phyloP scores from a whole-genome alignment of 2,329 filamentous ascomycete species.

The Cladorrhinum sp. region DNA sequence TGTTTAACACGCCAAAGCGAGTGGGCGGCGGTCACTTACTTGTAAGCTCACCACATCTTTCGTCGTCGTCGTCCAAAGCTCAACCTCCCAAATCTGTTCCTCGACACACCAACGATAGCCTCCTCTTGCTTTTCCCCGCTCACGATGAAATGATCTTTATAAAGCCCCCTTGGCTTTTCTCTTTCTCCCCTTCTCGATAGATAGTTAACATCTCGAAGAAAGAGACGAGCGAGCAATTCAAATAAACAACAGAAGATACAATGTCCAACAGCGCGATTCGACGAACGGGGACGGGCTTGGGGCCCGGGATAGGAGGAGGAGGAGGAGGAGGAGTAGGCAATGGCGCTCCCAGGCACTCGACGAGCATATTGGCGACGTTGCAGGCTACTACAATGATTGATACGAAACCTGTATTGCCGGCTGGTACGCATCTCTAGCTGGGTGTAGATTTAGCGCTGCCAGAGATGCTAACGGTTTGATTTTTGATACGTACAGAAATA shows the following conservation, averaged over 20 bases:
- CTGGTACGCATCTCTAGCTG: conserved; percentile 52
- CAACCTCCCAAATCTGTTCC: not conserved
- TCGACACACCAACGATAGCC: not conserved
- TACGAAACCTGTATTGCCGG: conserved; percentile 74
- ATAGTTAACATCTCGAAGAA: too few species aligned
- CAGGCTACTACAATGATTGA: conserved; percentile 78
- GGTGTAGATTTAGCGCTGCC: not conserved
- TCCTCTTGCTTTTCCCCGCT: not conserved
- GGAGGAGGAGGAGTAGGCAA: not conserved
- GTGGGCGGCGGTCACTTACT: not conserved
- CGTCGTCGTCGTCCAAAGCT: not conserved
- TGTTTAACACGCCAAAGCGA: not conserved
- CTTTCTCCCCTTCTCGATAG: too few species aligned
- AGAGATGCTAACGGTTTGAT: not conserved
- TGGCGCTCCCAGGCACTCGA: not conserved
- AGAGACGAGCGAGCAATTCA: not conserved
- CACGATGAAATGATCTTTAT: too few species aligned
- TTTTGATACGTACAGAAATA: conserved; percentile 59
- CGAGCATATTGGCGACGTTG: conserved; percentile 69
- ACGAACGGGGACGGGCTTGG: not conserved
- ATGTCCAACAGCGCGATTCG: conserved; percentile 3
- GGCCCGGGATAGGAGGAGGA: not conserved
- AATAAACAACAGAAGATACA: not conserved
- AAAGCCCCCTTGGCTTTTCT: too few species aligned
- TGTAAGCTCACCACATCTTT: not conserved